phyloP scores from a whole-genome alignment of 768 basidiomycete genomes.

The Suillus discolor region DNA sequence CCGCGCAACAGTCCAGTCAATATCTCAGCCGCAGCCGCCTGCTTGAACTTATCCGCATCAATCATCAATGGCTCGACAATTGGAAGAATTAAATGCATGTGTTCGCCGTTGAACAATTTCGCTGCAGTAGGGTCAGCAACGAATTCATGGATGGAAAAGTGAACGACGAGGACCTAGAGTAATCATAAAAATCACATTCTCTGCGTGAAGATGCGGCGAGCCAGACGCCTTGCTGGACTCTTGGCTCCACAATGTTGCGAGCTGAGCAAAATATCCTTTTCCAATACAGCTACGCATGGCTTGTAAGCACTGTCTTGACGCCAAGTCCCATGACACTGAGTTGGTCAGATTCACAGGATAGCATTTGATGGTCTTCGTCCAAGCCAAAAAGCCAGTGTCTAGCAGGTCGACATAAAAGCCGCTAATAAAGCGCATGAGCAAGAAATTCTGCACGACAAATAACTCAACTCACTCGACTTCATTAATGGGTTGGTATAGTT shows the following conservation, averaged over 20 bases:
- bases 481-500: slow-evolving; percentile 43
- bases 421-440: slow-evolving; percentile 28
- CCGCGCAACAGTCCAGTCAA: slow-evolving; percentile 77
- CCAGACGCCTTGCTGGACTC: slow-evolving; percentile 65
- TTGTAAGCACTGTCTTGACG: slow-evolving; percentile 51
- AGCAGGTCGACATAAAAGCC: slow-evolving; percentile 72
- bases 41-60: slow-evolving; percentile 81
- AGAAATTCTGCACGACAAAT: neutral
- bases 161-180: slow-evolving; percentile 44
- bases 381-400: slow-evolving; percentile 76
- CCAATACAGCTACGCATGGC: slow-evolving; percentile 50
- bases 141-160: slow-evolving; percentile 41
- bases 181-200: slow-evolving; percentile 52
- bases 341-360: slow-evolving; percentile 48
- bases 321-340: slow-evolving; percentile 54
- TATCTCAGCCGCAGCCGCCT: slow-evolving; percentile 77
- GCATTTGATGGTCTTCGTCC: slow-evolving; percentile 65
- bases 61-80: slow-evolving; percentile 62
- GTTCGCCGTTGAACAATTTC: slow-evolving; percentile 61
- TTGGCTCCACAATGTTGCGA: slow-evolving; percentile 75
- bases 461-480: slow-evolving; percentile 36
- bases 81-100: slow-evolving; percentile 53
- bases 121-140: slow-evolving; percentile 47
- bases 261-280: slow-evolving; percentile 60
- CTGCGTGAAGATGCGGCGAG: slow-evolving; percentile 57